These are phyloP conservation scores for Auricularia cornea DNA, from an alignment of 768 basidiomycete species.

Conservation along the genomic window DNA sequence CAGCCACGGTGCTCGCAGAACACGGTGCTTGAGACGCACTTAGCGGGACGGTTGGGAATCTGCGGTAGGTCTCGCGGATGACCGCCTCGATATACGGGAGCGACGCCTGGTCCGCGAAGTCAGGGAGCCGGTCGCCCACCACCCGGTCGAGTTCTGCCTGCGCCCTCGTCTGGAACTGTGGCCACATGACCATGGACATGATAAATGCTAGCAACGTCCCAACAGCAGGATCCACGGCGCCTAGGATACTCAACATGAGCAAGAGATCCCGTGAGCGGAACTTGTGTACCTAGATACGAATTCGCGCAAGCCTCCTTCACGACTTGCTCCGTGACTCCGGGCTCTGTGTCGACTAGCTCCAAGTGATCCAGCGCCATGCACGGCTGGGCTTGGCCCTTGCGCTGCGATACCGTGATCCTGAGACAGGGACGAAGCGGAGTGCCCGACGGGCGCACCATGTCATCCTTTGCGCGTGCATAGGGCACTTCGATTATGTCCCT, in stretches of 20 bases:
- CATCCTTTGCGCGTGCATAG: too few relatives aligned
- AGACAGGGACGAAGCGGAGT: too few relatives aligned
- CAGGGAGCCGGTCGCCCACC: constrained; percentile 6
- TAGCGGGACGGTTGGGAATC: not conserved
- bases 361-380: not conserved
- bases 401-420: too few relatives aligned
- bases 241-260: constrained; percentile 53
- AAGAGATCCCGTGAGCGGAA: too few relatives aligned
- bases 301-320: not conserved
- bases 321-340: not conserved
- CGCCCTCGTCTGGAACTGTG: constrained; percentile 7
- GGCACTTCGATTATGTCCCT: too few relatives aligned
- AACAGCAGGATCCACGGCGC: constrained; percentile 62
- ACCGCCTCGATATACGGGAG: constrained; percentile 7
- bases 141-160: constrained; percentile 8
- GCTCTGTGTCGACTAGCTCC: not conserved
- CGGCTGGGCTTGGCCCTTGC: not conserved
- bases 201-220: constrained; percentile 5
- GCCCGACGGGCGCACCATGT: too few relatives aligned
- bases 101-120: constrained; percentile 7
- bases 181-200: constrained; percentile 8
- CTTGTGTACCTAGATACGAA: not conserved
- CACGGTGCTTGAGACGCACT: not conserved
- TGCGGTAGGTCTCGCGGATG: constrained; percentile 2
- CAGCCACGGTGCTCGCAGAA: too few relatives aligned